phyloP scores from a whole-genome alignment of 192 early-diverging fungal genomes.

The Lobosporangium transversale region DNA sequence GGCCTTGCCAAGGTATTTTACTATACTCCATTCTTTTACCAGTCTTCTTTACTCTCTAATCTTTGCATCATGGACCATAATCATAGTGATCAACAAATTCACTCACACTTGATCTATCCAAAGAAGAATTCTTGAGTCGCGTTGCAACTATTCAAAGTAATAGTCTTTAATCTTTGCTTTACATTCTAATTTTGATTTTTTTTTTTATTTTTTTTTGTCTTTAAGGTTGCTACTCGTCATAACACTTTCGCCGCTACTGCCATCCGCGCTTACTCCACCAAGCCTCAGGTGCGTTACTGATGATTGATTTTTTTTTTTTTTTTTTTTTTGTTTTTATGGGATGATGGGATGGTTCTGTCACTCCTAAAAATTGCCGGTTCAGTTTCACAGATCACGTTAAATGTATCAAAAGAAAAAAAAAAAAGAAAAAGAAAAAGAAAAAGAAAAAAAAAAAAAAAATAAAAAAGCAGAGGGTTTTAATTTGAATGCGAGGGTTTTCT shows the following conservation, averaged over 20 bases:
- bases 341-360: no score
- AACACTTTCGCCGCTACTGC: slow-evolving; percentile 52
- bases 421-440: neutral
- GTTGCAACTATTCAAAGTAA: no score
- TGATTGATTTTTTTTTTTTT: neutral
- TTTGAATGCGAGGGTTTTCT: no score
- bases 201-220: neutral
- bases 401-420: neutral
- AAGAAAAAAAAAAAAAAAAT: neutral
- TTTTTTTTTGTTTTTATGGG: neutral
- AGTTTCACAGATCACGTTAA: neutral
- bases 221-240: slow-evolving; percentile 53
- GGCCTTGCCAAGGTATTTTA: slow-evolving; percentile 47
- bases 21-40: no score
- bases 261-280: slow-evolving; percentile 60
- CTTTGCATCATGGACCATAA: no score
- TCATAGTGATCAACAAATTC: no score
- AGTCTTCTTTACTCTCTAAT: neutral
- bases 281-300: slow-evolving; percentile 57
- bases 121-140: no score
- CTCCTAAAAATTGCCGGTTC: no score
- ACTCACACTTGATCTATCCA: no score
- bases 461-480: neutral
- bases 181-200: no score
- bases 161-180: no score